Evolutionary conservation across 768 basidiomycete genomes (phyloP).

Genomic region (Podaxis carcinomalis): DNA sequence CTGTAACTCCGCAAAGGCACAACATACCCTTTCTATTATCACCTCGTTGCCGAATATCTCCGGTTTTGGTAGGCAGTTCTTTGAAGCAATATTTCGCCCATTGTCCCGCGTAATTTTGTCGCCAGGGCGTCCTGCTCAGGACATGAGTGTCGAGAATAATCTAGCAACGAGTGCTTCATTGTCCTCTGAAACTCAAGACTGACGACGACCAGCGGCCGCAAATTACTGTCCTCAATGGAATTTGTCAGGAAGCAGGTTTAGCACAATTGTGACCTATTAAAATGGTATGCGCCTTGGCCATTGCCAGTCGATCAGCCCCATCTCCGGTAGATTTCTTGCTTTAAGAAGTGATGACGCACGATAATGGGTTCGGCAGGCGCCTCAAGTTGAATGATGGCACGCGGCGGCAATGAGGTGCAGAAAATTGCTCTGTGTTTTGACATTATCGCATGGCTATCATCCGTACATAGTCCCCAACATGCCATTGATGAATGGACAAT

Average conservation of each 20-base stretch:
- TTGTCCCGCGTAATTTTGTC: neutral
- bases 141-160: neutral
- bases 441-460: slow-evolving; percentile 8
- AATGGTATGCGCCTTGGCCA: neutral
- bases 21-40: slow-evolving; percentile 19
- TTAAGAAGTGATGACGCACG: slow-evolving; percentile 13
- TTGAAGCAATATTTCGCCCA: neutral
- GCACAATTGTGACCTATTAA: neutral
- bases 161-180: neutral
- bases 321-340: neutral
- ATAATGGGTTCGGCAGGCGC: slow-evolving; percentile 10
- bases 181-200: neutral
- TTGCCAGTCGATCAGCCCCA: slow-evolving; percentile 2
- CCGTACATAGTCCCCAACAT: slow-evolving; percentile 8
- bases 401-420: slow-evolving; percentile 10
- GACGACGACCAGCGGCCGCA: neutral
- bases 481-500: slow-evolving; percentile 9
- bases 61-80: slow-evolving; percentile 6
- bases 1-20: slow-evolving; percentile 13
- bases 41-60: slow-evolving; percentile 17
- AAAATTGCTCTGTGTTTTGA: slow-evolving; percentile 6
- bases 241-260: neutral
- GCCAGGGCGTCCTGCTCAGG: neutral
- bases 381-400: slow-evolving; percentile 4
- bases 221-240: neutral